phyloP scores from a whole-genome alignment of 768 basidiomycete species.

The Vararia minispora region DNA sequence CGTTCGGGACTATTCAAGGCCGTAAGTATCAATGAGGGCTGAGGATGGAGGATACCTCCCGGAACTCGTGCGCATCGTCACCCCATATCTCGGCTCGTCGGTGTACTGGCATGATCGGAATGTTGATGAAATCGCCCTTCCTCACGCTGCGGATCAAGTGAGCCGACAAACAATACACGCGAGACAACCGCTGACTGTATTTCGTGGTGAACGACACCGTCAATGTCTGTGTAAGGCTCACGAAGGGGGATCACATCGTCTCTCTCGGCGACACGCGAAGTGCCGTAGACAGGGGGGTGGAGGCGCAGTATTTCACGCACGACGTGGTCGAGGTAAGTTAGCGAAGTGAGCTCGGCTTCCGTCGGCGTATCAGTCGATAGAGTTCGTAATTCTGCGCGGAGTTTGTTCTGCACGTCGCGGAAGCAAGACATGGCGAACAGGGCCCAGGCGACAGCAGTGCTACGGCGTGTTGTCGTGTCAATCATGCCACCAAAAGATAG shows the following conservation, averaged over 20 bases:
- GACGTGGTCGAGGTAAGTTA: slow-evolving; percentile 23
- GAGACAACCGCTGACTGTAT: slow-evolving; percentile 11
- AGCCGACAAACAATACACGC: neutral
- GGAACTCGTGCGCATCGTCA: slow-evolving; percentile 22
- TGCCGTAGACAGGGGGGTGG: slow-evolving; percentile 15
- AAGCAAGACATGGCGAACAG: slow-evolving; percentile 21
- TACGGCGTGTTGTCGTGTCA: no score
- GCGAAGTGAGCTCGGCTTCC: slow-evolving; percentile 21
- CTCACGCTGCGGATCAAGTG: slow-evolving; percentile 1
- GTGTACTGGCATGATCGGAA: slow-evolving; percentile 19
- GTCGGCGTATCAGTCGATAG: slow-evolving; percentile 14
- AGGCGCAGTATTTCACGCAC: slow-evolving; percentile 21
- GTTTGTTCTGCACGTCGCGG: slow-evolving; percentile 21
- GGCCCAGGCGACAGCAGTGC: slow-evolving; percentile 24
- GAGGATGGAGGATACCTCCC: slow-evolving; percentile 1
- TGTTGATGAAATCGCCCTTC: slow-evolving; percentile 12
- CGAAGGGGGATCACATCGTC: slow-evolving; percentile 22
- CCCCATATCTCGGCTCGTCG: slow-evolving; percentile 21
- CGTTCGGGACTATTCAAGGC: slow-evolving; percentile 10
- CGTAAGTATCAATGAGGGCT: neutral
- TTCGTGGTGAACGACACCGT: slow-evolving; percentile 5
- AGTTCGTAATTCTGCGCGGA: slow-evolving; percentile 22
- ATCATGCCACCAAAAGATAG: no score
- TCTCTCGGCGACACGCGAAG: slow-evolving; percentile 15
- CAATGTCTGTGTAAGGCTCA: slow-evolving; percentile 12